Evolutionary conservation across 805 yeast genomes (phyloP), one percentile per base, ranked within the genome.

Genomic region (Saccharomycopsis olivae): DNA sequence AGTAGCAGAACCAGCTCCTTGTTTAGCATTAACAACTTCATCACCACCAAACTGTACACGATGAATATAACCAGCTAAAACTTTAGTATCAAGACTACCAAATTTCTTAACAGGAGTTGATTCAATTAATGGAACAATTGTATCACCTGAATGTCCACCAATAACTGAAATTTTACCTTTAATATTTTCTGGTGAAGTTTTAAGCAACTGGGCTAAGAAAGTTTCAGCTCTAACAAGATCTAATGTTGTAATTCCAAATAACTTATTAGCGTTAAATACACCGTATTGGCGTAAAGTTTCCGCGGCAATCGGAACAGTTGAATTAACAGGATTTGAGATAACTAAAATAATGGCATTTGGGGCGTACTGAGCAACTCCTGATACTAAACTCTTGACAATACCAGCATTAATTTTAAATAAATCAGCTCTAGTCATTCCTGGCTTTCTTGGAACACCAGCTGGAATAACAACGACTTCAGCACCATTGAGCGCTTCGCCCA

Each of bases 401-500:
- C 83, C 78, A 23, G 89, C 92, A 56, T 81, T 81, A 63, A 85
- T 79, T 64, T 77, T 76, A 71, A 81, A 81, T 58, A 81, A 69
- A 60, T 81, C 92, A 59, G 79, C 89, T 64, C 92, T 72, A 52
- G 89, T 77, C 89, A 81, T 81, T 53, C 92, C 92, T 47, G 88
- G 88, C 62, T 81, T 81, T 68, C 92, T 74, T 57, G 92, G 89
- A 45, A 81, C 85, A 64, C 92, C 92, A 33, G 92, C 92, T 50
- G 89, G 88, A 58, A 88, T 84, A 41, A 88, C 72, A 36, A 88
- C 89, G 43, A 88, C 75, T 53, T 86, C 92, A 36, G 95, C 72
- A 35, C 78, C 86, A 36, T 71, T 64, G 51, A 88, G 66, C 14
- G 96, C 94, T 42, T 64, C 67, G 45, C 69, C 65, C 47, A 86